Evolutionary conservation across 2,329 filamentous ascomycete species (phyloP), one percentile per base, ranked within the genome.

Genomic region (Aspergillus fructus): DNA sequence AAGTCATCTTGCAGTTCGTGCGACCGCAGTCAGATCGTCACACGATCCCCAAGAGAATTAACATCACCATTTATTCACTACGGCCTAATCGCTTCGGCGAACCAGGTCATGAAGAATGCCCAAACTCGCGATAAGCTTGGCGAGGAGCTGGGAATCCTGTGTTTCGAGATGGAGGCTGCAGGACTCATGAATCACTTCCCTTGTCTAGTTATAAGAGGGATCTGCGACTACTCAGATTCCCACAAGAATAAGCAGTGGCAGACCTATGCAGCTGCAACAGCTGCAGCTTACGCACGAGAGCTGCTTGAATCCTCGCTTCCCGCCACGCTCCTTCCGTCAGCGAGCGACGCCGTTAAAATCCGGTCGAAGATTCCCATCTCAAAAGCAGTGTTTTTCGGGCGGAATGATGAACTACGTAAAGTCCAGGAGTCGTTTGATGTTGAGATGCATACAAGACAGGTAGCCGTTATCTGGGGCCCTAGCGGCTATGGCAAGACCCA

Each of bases 191-290:
- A 27, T 3, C 9, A 56, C 11, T 13, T 51, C 15, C 39, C 54
- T 5, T 27, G 48, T 9, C 17, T 58, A 1, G 33, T 58, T 0
- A 54, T 58, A 13, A 49, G 49, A 46, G 62, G 62, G 1, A 57
- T 59, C 0, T 63, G 54, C 23, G 59, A 60, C 42, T 64, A 64
- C 49, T 59, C 61, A 9, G 62, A 64, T 34, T 55, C 54, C 3
- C 62, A 64, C 27, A 63, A 64, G 49, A 60, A 59, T 30, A 59
- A 62, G n/a, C 12, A 40, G 5, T 64, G 62, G 62, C 62, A 63
- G 34, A 13, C 42, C 23, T 64, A 60, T 43, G 57, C 62, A 5
- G 59, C 61, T 23, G 51, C 48, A 0, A 40, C 27, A 27, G 55
- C 41, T 3, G 55, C 55, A 3, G 41, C 50, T 2, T 47, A 34